Conservation (phyloP, 768 basidiomycete species). For the Boletus sp. region DNA sequence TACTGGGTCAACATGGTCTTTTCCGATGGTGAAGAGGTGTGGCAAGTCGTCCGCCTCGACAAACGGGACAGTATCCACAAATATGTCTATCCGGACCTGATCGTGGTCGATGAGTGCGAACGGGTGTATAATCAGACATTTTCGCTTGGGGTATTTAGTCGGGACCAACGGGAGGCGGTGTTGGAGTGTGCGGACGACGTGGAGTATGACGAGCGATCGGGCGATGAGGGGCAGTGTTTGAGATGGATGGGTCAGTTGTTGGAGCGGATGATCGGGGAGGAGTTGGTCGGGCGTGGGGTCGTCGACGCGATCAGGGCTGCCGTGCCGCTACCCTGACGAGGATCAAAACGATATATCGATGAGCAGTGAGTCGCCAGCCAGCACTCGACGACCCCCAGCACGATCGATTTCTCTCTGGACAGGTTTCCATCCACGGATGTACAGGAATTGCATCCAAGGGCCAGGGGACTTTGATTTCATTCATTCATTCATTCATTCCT, state of each 20-base stretch:
- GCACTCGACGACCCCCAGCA: background rate
- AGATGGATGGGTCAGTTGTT: constrained; percentile 21
- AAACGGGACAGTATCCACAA: constrained; percentile 4
- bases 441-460: background rate
- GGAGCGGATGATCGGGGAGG: constrained; percentile 12
- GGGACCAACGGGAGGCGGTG: constrained; percentile 27
- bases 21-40: constrained; percentile 22
- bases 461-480: too few relatives aligned
- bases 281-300: constrained; percentile 6
- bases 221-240: constrained; percentile 4
- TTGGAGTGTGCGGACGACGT: constrained; percentile 28
- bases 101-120: constrained; percentile 21
- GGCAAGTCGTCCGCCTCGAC: constrained; percentile 28
- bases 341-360: background rate
- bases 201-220: constrained; percentile 7
- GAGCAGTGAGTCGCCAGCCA: constrained; percentile 1
- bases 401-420: background rate
- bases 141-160: constrained; percentile 15
- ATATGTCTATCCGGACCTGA: constrained; percentile 29
- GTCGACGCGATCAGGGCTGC: constrained; percentile 12
- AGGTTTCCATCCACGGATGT: background rate
- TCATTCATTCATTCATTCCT: background rate
- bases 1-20: constrained; percentile 29
- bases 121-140: constrained; percentile 9
- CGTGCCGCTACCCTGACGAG: constrained; percentile 6